Conservation (phyloP, 2,329 filamentous ascomycete genomes). For the Alternaria gansuensis region DNA sequence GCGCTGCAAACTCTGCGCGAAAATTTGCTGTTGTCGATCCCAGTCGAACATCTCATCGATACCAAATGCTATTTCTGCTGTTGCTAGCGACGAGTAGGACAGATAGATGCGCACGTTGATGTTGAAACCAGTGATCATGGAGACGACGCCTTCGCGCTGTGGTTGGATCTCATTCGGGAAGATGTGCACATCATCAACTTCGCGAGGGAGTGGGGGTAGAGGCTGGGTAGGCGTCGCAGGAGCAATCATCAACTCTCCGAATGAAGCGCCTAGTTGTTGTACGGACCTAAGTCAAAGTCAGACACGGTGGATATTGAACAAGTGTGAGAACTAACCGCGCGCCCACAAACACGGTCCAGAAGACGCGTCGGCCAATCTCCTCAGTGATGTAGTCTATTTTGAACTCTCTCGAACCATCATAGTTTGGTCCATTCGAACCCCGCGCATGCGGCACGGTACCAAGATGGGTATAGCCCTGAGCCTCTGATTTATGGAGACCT, state of each 20-base stretch:
- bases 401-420: slow-evolving; percentile 50
- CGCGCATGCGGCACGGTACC: slow-evolving; percentile 47
- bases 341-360: slow-evolving; percentile 83
- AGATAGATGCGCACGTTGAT: slow-evolving; percentile 79
- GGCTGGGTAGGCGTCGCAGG: slow-evolving; percentile 78
- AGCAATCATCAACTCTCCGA: slow-evolving; percentile 76
- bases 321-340: slow-evolving; percentile 63
- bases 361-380: slow-evolving; percentile 69
- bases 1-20: slow-evolving; percentile 74
- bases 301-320: background rate
- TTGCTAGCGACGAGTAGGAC: slow-evolving; percentile 79
- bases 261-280: slow-evolving; percentile 76
- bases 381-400: slow-evolving; percentile 57
- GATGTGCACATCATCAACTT: slow-evolving; percentile 86
- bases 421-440: slow-evolving; percentile 49
- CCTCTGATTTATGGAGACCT: slow-evolving; percentile 68
- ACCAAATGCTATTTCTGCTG: slow-evolving; percentile 84
- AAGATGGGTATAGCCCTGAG: slow-evolving; percentile 52
- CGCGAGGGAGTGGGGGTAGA: slow-evolving; percentile 80
- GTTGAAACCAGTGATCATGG: slow-evolving; percentile 81
- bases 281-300: slow-evolving; percentile 67
- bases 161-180: slow-evolving; percentile 73
- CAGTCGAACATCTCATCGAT: slow-evolving; percentile 78
- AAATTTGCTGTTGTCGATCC: slow-evolving; percentile 76
- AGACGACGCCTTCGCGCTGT: slow-evolving; percentile 73